A percentile compares a stretch with the other conserved stretches of the same genome.
Conservation (phyloP, 2,329 filamentous ascomycete genomes). For the Lecanosticta acicola region DNA sequence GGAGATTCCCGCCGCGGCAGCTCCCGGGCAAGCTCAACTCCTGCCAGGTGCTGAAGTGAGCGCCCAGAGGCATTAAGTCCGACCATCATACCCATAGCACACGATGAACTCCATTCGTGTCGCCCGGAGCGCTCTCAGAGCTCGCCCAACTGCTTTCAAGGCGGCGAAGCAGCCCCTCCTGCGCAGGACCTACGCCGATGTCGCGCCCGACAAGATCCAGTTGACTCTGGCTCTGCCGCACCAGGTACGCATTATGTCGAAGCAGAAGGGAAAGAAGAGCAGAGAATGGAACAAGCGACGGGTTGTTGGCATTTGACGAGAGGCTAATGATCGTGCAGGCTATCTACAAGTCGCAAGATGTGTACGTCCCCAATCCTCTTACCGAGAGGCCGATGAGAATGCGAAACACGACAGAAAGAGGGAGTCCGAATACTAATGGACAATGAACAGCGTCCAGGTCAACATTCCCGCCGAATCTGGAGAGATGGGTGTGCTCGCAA, state of each 20-base stretch:
- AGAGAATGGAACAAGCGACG: not conserved
- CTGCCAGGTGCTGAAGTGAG: constrained; percentile 1
- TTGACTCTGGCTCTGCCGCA: constrained; percentile 96
- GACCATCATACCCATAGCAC: constrained; percentile 33
- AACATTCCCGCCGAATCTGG: constrained; percentile 97
- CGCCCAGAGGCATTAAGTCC: not conserved
- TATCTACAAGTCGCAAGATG: constrained; percentile 65
- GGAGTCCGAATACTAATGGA: constrained; percentile 15
- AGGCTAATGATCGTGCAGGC: constrained; percentile 40
- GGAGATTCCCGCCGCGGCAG: not conserved
- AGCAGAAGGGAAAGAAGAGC: not conserved
- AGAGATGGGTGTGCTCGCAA: constrained; percentile 98
- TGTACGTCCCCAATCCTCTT: constrained; percentile 48
- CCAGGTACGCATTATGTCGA: constrained; percentile 69
- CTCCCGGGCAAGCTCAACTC: not conserved
- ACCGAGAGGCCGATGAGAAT: constrained; percentile 10
- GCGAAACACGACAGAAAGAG: constrained; percentile 3
- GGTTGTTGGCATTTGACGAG: not conserved
- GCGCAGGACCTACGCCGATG: constrained; percentile 76
- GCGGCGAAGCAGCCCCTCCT: constrained; percentile 62
- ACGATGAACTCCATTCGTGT: constrained; percentile 89
- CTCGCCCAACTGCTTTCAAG: constrained; percentile 69
- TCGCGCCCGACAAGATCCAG: constrained; percentile 67
- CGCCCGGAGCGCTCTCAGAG: constrained; percentile 82
- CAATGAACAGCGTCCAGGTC: constrained; percentile 80